phyloP scores from a whole-genome alignment of 345 rosid species.

The Eucalyptus polybractea region DNA sequence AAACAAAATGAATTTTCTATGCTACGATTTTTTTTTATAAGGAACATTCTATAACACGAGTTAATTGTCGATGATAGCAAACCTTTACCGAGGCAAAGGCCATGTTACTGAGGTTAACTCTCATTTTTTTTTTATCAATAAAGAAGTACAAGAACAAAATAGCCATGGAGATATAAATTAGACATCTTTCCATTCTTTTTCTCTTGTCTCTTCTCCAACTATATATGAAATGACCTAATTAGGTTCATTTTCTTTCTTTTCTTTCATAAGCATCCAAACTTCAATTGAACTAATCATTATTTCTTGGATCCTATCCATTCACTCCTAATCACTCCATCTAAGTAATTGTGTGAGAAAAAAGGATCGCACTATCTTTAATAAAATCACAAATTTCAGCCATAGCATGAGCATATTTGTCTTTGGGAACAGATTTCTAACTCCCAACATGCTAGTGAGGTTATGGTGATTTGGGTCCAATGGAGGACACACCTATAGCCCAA shows the following conservation, averaged over 20 bases:
- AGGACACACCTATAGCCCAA: background rate
- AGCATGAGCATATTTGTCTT: background rate
- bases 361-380: background rate
- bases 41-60: background rate
- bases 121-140: background rate
- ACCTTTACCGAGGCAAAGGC: background rate
- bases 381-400: background rate
- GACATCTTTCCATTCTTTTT: background rate
- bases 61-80: background rate
- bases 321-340: background rate
- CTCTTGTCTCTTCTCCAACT: background rate
- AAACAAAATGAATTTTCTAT: background rate
- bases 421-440: background rate
- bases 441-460: background rate
- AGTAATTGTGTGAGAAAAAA: background rate
- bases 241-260: background rate
- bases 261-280: background rate
- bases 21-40: background rate
- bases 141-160: background rate
- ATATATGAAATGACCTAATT: background rate
- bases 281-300: background rate
- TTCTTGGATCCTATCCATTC: background rate
- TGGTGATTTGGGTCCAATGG: background rate
- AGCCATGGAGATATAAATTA: background rate
- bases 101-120: background rate